Evolutionary conservation across 495 filamentous ascomycete genomes (phyloP).

Genomic region (Parathielavia hyrcaniae): DNA sequence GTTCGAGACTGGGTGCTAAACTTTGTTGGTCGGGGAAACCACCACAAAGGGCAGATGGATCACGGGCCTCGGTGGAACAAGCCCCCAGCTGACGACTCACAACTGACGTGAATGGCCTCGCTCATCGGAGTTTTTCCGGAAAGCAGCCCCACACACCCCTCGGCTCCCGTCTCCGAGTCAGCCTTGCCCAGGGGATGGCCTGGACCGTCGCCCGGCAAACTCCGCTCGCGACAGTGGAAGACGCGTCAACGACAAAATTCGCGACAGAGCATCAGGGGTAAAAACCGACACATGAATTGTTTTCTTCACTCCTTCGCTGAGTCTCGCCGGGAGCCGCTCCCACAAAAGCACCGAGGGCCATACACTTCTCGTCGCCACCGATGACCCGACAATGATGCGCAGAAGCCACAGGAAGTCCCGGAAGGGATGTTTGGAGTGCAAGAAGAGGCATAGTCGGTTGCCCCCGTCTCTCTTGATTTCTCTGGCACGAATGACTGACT

Average conservation of each 20-base stretch:
- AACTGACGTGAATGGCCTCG: constrained; percentile 9
- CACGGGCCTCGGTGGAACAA: constrained; percentile 18
- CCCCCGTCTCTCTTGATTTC: not conserved
- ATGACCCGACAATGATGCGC: constrained; percentile 25
- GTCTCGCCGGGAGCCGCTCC: not conserved
- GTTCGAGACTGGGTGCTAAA: constrained; percentile 69
- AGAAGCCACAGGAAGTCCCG: constrained; percentile 52
- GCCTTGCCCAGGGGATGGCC: not conserved
- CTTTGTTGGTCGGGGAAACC: constrained; percentile 52
- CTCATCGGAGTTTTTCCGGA: not conserved
- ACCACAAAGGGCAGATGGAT: not conserved
- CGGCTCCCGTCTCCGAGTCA: too few relatives aligned
- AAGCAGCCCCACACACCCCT: too few relatives aligned
- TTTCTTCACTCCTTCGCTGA: not conserved
- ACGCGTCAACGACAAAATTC: not conserved
- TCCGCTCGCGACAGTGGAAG: not conserved
- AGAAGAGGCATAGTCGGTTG: constrained; percentile 52
- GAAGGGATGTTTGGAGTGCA: constrained; percentile 54
- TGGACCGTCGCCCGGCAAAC: too few relatives aligned
- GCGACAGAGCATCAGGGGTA: not conserved
- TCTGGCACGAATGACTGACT: not conserved
- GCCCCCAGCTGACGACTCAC: constrained; percentile 24
- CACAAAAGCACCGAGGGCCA: not conserved
- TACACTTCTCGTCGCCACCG: not conserved
- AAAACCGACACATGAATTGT: not conserved